Conservation (phyloP, 1,139 yeast species). For the Geotrichum reessii region DNA sequence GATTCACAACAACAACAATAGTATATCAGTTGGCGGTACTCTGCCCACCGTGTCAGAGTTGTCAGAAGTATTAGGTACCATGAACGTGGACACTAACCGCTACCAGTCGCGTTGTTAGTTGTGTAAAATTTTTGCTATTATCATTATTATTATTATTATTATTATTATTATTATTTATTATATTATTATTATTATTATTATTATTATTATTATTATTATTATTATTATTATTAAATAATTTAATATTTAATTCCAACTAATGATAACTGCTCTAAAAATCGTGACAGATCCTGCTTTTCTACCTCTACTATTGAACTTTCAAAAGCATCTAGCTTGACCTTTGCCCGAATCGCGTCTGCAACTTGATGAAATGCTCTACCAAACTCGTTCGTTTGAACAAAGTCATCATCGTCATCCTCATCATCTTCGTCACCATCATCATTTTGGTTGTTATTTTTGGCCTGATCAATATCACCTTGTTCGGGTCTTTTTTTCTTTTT, state of each 20-base stretch:
- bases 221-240: neutral
- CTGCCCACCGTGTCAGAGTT: neutral
- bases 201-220: neutral
- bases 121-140: neutral
- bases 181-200: neutral
- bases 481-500: slow-evolving; percentile 20
- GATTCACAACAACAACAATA: neutral
- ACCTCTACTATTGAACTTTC: slow-evolving; percentile 92
- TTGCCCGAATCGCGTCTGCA: slow-evolving; percentile 77
- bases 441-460: slow-evolving; percentile 28
- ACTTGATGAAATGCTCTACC: slow-evolving; percentile 87
- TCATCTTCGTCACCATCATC: slow-evolving; percentile 27
- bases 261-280: slow-evolving; percentile 75
- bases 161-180: neutral
- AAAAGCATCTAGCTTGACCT: slow-evolving; percentile 86
- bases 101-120: too few species aligned
- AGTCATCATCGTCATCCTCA: slow-evolving; percentile 37
- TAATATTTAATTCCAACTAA: slow-evolving; percentile 26
- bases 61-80: neutral
- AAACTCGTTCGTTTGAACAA: slow-evolving; percentile 53
- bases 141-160: too few species aligned
- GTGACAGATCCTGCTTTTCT: slow-evolving; percentile 76
- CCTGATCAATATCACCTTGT: neutral
- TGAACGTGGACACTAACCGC: neutral
- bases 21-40: neutral